Base-by-base conservation (phyloP, 2,329 filamentous ascomycete genomes). In the Curvularia lunata region DNA sequence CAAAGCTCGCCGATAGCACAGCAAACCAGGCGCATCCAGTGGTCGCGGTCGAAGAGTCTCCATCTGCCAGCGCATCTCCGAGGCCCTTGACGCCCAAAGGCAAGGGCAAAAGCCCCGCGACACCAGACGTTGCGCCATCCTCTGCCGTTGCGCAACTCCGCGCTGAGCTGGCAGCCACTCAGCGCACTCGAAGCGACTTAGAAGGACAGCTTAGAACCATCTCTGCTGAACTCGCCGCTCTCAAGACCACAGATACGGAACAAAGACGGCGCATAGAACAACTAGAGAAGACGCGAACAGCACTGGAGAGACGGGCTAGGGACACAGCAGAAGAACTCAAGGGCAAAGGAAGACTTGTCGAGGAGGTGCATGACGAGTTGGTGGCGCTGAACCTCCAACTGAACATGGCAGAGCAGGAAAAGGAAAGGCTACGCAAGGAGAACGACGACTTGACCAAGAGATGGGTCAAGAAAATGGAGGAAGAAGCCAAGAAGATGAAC, bases 341-440 rank as follows among this genome's bases (percentile, higher is more conserved):
- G 54, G 91, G 88, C 58, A 97, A 97, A 81, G 87, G 88, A 30
- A 91, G 93, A 74, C 80, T 97, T 63, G 84, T 96, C 2, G 89
- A 92, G 81, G 86, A 94, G 70, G 88, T 97, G 52, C 94, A 98
- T 79, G 93, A 97, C 77, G 95, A 99, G 77, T 88, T 97, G 77
- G 88, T 96, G 49, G 89, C 91, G 1, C 79, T 97, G 46, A 93
- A 93, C 66, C 82, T 98, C 64, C 91, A 98, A 77, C 83, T 97
- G 42, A 92, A 95, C 66, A 86, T 97, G 81, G 88, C 89, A 3
- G 92, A 96, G 75, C 86, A 93, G 74, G 86, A 87, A 71, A 83
- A 85, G 27, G 87, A 89, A 72, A 88, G 87, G 76, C 80, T 96
- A 62, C 86, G 88, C 72, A 84, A 83, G 58, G 95, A 98, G 75